Evolutionary conservation across 2,329 filamentous ascomycete species (phyloP).

Genomic region (Pseudodiploospora longispora): DNA sequence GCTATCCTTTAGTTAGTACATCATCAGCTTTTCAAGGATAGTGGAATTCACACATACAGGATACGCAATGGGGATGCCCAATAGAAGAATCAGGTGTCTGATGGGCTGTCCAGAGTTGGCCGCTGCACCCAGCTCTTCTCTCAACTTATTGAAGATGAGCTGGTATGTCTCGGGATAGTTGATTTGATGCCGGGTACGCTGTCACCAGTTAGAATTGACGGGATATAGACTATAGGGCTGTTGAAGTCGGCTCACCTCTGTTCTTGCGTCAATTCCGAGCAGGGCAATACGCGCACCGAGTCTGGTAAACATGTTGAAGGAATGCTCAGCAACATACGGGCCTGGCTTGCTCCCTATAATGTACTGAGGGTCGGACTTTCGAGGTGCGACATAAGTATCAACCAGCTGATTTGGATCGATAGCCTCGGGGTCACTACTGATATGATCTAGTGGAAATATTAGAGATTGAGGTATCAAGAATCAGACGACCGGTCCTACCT

Average conservation of each 20-base stretch:
- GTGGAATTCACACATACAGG: slow-evolving; percentile 43
- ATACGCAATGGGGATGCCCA: slow-evolving; percentile 83
- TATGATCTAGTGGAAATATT: too few species aligned
- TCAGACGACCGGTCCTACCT: slow-evolving; percentile 30
- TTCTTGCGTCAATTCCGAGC: slow-evolving; percentile 84
- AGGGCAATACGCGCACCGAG: slow-evolving; percentile 79
- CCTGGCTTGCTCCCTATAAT: slow-evolving; percentile 71
- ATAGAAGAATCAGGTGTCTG: slow-evolving; percentile 77
- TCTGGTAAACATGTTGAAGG: slow-evolving; percentile 77
- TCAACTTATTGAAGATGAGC: slow-evolving; percentile 67
- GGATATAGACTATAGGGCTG: too few species aligned
- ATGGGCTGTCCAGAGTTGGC: slow-evolving; percentile 65
- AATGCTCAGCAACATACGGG: slow-evolving; percentile 84
- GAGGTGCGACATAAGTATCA: slow-evolving; percentile 60
- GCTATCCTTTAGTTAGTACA: slow-evolving; percentile 32
- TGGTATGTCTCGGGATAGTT: slow-evolving; percentile 92
- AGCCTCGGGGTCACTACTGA: slow-evolving; percentile 33
- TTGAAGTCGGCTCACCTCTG: slow-evolving; percentile 49
- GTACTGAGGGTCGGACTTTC: slow-evolving; percentile 58
- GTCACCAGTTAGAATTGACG: not conserved
- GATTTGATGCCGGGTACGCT: slow-evolving; percentile 83
- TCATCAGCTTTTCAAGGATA: slow-evolving; percentile 20
- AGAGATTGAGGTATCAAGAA: too few species aligned
- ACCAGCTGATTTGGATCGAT: slow-evolving; percentile 65
- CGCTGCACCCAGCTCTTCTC: slow-evolving; percentile 63